Evolutionary conservation across 345 rosid species (phyloP), one percentile per base, ranked within the genome.

Genomic region (Lenwebbia sp.): DNA sequence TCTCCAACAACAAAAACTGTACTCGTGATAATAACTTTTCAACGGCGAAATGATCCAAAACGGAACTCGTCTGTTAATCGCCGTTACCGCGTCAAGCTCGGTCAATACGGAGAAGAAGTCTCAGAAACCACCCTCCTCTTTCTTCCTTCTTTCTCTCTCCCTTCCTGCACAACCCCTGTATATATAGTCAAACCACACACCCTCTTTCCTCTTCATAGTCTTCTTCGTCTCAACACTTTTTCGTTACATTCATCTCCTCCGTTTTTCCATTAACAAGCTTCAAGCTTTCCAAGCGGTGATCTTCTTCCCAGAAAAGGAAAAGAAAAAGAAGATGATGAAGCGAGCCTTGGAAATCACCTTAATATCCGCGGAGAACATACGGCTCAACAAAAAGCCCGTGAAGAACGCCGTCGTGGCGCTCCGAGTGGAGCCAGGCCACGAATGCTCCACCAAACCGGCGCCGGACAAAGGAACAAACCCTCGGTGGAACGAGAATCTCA

Each of bases 281-380:
- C 25, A 33, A 70, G 25, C 78, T 70, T 33, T 33, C 44, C 7
- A 21, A 70, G 78, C 25, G 78, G 78, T 40, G 78, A 33, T 70
- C 47, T 33, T 70, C 78, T 21, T 33, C 78, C 44, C 78, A 33
- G 44, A 33, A 70, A 70, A 70, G 78, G 25, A 19, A 65, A 9
- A 70, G 9, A 70, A 8, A 12, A 14, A 33, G 44, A 52, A 13
- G 19, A 15, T 13, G 78, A 33, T 70, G 78, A 83, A 83, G 57
- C 54, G 84, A 83, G 15, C 50, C 57, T 57, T 83, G 47, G 85
- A 83, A 50, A 87, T 94, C 83, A 91, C 93, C 13, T 13, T 91
- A 12, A 88, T 94, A 41, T 93, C 97, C 1, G 96, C 90, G 11
- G 96, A 95, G 87, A 92, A 92, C 54, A 91, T 95, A n/a, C 87